Evolutionary conservation across 139 green algal genomes (phyloP).

Genomic region (Chlamydomonas incerta): DNA sequence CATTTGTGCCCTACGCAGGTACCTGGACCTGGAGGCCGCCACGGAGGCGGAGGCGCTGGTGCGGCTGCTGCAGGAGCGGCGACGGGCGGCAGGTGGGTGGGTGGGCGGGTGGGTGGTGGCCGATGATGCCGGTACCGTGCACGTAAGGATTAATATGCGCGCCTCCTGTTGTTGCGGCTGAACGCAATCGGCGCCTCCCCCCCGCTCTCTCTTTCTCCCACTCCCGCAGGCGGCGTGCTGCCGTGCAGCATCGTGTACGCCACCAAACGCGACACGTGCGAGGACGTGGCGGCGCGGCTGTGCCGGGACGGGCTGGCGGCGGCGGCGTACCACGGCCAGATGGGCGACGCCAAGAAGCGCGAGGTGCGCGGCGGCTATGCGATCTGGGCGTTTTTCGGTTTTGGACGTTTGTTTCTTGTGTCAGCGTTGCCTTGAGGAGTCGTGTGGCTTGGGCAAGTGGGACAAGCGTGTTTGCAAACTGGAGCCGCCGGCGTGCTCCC

Average conservation of each 20-base stretch:
- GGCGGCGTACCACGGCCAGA: conserved; percentile 72
- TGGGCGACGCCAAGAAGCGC: conserved; percentile 30
- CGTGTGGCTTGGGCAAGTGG: too few relatives aligned
- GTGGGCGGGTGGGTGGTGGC: too few relatives aligned
- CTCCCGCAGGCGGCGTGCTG: not conserved
- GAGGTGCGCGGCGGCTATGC: not conserved
- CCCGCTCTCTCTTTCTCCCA: not conserved
- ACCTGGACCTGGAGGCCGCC: conserved; percentile 24
- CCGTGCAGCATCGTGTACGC: conserved; percentile 67
- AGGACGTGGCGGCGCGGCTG: conserved; percentile 54
- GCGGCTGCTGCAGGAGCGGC: not conserved
- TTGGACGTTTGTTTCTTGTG: too few relatives aligned
- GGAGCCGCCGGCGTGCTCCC: too few relatives aligned
- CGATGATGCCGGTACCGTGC: too few relatives aligned
- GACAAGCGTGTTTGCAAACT: too few relatives aligned
- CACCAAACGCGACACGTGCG: conserved; percentile 54
- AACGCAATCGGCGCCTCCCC: too few relatives aligned
- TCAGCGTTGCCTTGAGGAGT: too few relatives aligned
- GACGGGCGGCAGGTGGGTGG: not conserved
- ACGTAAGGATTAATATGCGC: too few relatives aligned
- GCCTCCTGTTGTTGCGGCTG: too few relatives aligned
- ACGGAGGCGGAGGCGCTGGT: not conserved
- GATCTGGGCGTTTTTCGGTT: too few relatives aligned
- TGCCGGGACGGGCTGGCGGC: conserved; percentile 30
- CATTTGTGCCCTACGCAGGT: not conserved